Conservation (phyloP, 2,329 filamentous ascomycete genomes). For the Phaeoacremonium minimum region DNA sequence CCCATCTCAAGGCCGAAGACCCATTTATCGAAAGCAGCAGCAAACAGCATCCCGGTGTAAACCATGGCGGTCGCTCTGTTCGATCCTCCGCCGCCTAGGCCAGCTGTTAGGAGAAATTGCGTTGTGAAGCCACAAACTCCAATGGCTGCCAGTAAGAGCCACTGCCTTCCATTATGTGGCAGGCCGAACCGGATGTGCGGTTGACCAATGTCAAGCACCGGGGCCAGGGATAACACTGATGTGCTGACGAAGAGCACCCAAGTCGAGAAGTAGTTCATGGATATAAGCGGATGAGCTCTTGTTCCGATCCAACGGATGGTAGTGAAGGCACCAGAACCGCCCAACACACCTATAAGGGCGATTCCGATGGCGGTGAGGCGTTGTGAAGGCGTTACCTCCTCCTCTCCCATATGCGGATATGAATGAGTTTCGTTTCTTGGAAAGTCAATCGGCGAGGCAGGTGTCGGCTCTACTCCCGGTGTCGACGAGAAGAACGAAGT, state of each 20-base stretch:
- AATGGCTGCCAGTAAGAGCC: conserved; percentile 63
- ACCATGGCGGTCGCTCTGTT: conserved; percentile 55
- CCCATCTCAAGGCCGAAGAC: conserved; percentile 49
- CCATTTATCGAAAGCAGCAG: conserved; percentile 37
- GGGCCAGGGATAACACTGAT: conserved; percentile 17
- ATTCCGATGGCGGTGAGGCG: conserved; percentile 66
- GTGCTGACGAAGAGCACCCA: conserved; percentile 6
- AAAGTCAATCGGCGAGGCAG: not conserved
- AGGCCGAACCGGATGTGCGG: conserved; percentile 37
- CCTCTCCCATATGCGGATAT: conserved; percentile 16
- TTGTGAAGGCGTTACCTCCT: conserved; percentile 52
- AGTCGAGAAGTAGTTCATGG: conserved; percentile 22
- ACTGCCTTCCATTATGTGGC: conserved; percentile 45
- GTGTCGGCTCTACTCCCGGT: not conserved
- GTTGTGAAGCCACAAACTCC: conserved; percentile 55
- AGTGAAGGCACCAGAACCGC: conserved; percentile 50
- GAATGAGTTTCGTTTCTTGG: not conserved
- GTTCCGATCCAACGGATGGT: conserved; percentile 14
- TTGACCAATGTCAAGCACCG: conserved; percentile 38
- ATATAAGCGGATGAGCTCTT: conserved; percentile 5
- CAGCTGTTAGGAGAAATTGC: conserved; percentile 79
- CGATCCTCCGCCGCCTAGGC: conserved; percentile 66
- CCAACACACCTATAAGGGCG: conserved; percentile 73
- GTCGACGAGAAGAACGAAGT: conserved; percentile 5
- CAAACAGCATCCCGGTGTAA: conserved; percentile 55